phyloP scores from a whole-genome alignment of 2,329 filamentous ascomycete species.

The Xylariaceae sp. region DNA sequence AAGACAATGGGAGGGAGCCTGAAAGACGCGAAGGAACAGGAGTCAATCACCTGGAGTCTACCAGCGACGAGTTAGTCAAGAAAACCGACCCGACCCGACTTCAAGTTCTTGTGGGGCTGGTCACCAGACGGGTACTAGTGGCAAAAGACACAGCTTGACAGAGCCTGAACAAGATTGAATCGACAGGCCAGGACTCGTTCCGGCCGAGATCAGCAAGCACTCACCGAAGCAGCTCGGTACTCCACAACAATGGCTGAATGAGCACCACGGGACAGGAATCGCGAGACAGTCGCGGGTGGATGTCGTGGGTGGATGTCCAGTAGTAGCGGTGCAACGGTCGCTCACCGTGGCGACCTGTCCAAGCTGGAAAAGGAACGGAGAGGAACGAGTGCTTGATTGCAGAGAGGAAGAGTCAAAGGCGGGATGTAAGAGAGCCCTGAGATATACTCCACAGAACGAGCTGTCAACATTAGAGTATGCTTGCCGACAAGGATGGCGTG shows the following conservation, averaged over 20 bases:
- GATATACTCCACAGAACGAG: not conserved
- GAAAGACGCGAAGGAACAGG: conserved; percentile 3
- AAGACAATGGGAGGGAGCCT: conserved; percentile 11
- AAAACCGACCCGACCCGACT: conserved; percentile 4
- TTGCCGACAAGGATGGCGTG: not conserved
- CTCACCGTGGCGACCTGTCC: too few species aligned
- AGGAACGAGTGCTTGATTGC: too few species aligned
- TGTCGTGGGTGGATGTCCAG: too few species aligned
- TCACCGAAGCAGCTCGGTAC: conserved; percentile 20
- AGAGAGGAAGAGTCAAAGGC: not conserved
- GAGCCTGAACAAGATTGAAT: conserved; percentile 18
- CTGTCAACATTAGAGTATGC: not conserved
- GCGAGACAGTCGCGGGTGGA: too few species aligned
- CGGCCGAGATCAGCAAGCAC: conserved; percentile 21
- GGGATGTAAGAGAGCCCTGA: not conserved
- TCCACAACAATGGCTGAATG: conserved; percentile 13
- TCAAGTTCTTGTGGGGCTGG: conserved; percentile 20
- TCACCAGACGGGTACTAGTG: conserved; percentile 24
- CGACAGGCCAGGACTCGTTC: conserved; percentile 21
- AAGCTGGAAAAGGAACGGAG: too few species aligned
- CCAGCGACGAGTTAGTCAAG: conserved; percentile 17
- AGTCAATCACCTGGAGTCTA: conserved; percentile 10
- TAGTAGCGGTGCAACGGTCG: too few species aligned
- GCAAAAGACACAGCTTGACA: conserved; percentile 20
- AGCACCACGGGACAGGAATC: conserved; percentile 2